phyloP scores from a whole-genome alignment of 2,329 filamentous ascomycete species.

The Monosporascus sp. region DNA sequence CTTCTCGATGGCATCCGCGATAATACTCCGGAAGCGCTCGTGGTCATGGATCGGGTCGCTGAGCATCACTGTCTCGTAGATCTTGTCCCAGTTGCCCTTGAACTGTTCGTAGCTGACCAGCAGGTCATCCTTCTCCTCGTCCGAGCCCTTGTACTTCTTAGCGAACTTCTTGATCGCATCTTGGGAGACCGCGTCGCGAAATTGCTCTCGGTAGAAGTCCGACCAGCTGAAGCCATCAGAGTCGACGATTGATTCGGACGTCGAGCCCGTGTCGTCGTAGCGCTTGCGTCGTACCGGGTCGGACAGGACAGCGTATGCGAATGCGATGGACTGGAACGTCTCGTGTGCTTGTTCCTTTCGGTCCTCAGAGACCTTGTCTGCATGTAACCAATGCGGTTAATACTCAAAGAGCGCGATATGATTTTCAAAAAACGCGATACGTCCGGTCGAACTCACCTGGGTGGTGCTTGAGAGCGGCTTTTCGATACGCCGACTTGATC shows the following conservation, averaged over 20 bases:
- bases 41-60: constrained; percentile 82
- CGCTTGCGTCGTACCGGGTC: constrained; percentile 73
- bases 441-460: constrained; percentile 53
- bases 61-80: constrained; percentile 84
- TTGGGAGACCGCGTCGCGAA: constrained; percentile 66
- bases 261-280: constrained; percentile 88
- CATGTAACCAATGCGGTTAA: not conserved
- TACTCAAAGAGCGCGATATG: too few relatives aligned
- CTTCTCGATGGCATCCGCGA: constrained; percentile 71
- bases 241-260: constrained; percentile 73
- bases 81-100: constrained; percentile 67
- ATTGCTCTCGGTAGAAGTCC: constrained; percentile 83
- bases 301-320: constrained; percentile 90
- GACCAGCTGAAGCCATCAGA: constrained; percentile 83
- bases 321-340: constrained; percentile 85
- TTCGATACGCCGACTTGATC: constrained; percentile 87
- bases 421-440: not conserved
- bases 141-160: constrained; percentile 73
- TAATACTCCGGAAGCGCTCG: constrained; percentile 72
- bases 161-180: constrained; percentile 74
- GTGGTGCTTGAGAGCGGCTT: constrained; percentile 81
- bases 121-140: constrained; percentile 77
- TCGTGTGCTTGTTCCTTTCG: constrained; percentile 68
- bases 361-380: constrained; percentile 70
- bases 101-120: constrained; percentile 67